Conservation (phyloP, 2,329 filamentous ascomycete genomes). For the Exserohilum turcica region DNA sequence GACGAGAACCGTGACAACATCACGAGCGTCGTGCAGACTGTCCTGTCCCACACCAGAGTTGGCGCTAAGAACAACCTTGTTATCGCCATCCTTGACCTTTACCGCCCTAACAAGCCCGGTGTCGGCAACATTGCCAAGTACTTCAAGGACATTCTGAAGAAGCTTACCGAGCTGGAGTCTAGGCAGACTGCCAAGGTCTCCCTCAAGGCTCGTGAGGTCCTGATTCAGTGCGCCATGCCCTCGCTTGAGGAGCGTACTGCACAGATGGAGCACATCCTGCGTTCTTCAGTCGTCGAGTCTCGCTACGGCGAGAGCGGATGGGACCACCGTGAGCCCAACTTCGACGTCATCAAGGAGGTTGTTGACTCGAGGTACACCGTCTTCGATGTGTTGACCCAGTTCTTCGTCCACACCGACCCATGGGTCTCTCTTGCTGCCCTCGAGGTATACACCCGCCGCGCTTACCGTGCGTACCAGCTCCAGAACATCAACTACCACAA, state of each 20-base stretch:
- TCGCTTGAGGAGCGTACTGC: constrained; percentile 92
- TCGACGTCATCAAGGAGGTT: constrained; percentile 93
- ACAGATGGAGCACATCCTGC: constrained; percentile 98
- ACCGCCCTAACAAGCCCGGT: constrained; percentile 91
- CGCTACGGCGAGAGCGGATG: constrained; percentile 95
- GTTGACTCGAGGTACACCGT: constrained; percentile 99
- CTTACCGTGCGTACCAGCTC: constrained; percentile 93
- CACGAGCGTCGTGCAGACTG: constrained; percentile 79
- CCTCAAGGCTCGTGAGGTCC: constrained; percentile 93
- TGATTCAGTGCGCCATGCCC: constrained; percentile 95
- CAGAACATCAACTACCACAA: constrained; percentile 88
- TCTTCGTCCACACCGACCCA: constrained; percentile 92
- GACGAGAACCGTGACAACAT: constrained; percentile 97
- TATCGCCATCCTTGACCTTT: constrained; percentile 88
- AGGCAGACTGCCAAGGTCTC: constrained; percentile 90
- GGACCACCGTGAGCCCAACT: constrained; percentile 91
- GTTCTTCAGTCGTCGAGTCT: constrained; percentile 94
- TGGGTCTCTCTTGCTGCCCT: constrained; percentile 94
- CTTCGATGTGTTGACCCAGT: constrained; percentile 91
- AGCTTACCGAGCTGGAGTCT: constrained; percentile 88
- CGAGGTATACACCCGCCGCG: constrained; percentile 94
- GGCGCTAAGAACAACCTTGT: constrained; percentile 93
- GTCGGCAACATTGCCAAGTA: constrained; percentile 87
- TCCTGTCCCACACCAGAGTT: constrained; percentile 91
- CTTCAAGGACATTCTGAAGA: constrained; percentile 80